Base-by-base conservation (phyloP, 2,329 filamentous ascomycete genomes). In the Epichloe scottii region DNA sequence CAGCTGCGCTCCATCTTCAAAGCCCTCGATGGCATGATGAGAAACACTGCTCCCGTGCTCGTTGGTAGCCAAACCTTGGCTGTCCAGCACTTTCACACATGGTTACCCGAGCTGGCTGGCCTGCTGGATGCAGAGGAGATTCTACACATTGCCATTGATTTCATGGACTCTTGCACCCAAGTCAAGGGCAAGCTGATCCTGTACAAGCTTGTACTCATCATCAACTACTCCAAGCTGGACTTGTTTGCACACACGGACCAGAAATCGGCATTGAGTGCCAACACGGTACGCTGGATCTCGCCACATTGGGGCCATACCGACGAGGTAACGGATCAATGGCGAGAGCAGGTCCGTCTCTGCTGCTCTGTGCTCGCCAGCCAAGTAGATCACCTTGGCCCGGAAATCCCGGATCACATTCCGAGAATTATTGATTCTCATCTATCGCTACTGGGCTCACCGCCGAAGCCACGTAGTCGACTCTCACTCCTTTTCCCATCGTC, bases 61-160 rank as follows among this genome's bases (percentile, higher is more conserved):
- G 87, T 97, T 14, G 93, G 93, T 35, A 97, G 87, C 56, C 95
- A 98, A 68, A 97, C 93, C 0, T 73, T 98, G 47, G 83, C 94
- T 2, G 89, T 97, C 12, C 93, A 98, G 66, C 89, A 97, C 65
- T 95, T 97, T 65, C 91, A 97, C 63, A 87, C 87, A 0, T 98
- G 93, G 93, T 73, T 98, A n/a, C 91, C 93, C 0, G 91, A 97
- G 63, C 79, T 98, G 10, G 76, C 81, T 0, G 81, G 84, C 2
- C 75, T 93, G 38, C 76, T 97, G 62, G 79, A 78, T 4, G 82
- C 84, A 0, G 85, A 89, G 59, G 91, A 97, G 64, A 91, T 96
- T 44, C 72, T 96, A 49, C 85, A 95, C 60, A 85, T 96, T 56
- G 89, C 90, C 40, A 87, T 94, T 55, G 88, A 91, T 67, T 95